A percentile compares a stretch with the other conserved stretches of the same genome.
Conservation (phyloP, 2,329 filamentous ascomycete species). For the Nothophaeocryptopus gaeumannii region DNA sequence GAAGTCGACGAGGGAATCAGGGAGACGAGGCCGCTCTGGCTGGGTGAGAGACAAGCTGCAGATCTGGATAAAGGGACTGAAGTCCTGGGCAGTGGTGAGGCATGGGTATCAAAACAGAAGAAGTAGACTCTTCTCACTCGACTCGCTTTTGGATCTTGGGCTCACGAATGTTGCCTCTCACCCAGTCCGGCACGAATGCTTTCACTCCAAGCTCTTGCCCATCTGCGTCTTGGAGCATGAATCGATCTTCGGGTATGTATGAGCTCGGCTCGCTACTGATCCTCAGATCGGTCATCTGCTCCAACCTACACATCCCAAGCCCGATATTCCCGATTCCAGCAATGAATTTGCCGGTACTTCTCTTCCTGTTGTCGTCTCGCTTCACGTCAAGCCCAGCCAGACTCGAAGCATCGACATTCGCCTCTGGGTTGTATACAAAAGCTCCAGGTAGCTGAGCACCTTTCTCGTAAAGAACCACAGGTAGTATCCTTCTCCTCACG, state of each 20-base stretch:
- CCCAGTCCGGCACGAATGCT: conserved; percentile 79
- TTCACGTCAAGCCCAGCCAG: conserved; percentile 50
- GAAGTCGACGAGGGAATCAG: conserved; percentile 45
- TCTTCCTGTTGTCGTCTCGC: conserved; percentile 51
- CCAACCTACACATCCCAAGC: conserved; percentile 78
- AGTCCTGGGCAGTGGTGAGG: conserved; percentile 32
- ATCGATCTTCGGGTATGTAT: conserved; percentile 57
- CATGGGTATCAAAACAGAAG: conserved; percentile 10
- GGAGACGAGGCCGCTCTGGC: conserved; percentile 42
- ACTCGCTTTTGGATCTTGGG: conserved; percentile 40
- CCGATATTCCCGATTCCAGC: conserved; percentile 79
- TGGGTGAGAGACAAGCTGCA: conserved; percentile 40
- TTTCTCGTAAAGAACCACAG: conserved; percentile 65
- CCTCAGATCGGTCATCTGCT: conserved; percentile 81
- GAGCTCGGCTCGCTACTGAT: conserved; percentile 65
- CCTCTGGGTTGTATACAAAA: conserved; percentile 49
- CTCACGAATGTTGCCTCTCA: conserved; percentile 44
- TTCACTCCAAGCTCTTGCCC: conserved; percentile 38
- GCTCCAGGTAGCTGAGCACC: conserved; percentile 37
- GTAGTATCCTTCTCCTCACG: conserved; percentile 84
- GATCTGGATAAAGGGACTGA: conserved; percentile 38
- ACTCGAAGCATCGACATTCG: not conserved
- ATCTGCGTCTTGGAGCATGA: conserved; percentile 36
- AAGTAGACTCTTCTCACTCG: conserved; percentile 18
- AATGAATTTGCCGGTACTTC: conserved; percentile 79